Evolutionary conservation across 306 rosid genomes (phyloP), one percentile per base, ranked within the genome.

Genomic region (Medicago lupulina): DNA sequence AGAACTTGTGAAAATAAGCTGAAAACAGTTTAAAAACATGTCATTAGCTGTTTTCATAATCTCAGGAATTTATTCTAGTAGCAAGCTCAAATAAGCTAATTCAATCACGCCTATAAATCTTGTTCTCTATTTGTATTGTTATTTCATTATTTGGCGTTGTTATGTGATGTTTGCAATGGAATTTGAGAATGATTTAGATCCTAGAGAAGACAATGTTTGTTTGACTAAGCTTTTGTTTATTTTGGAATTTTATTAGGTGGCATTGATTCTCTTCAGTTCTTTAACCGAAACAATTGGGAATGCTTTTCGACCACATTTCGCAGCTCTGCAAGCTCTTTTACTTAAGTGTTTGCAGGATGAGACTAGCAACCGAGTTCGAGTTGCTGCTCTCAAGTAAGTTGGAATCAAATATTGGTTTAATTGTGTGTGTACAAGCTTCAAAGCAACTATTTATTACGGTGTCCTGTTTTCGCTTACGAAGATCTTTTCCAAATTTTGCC

Each of bases 281-380:
- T 84, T 96, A 76, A 96, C 99, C 28, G 99, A 96, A 90, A 96
- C 99, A 46, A 88, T 90, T 59, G 99, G 99, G 83, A 87, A 81
- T 71, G 67, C 97, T 5, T 96, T 96, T 82, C 92, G 82, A 49
- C 99, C 98, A 0, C 88, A 92, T 87, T 92, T 92, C 9, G 71
- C 93, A 16, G 90, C 88, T 81, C 89, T 92, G 90, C 99, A 96
- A 88, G 91, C 91, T 73, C 93, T 96, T 79, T 85, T 96, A 31
- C 92, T 96, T 66, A 96, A 96, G 85, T 96, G 98, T 85, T 80
- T 96, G 84, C 98, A 90, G 86, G 97, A 96, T 60, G 99, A 96
- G 82, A 89, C 92, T 31, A 96, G 97, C 83, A 92, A 86, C 82
- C 96, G 96, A 66, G 98, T 96, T 79, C 86, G 98, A 82, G 89